Base-by-base conservation (phyloP, 2,329 filamentous ascomycete species). In the Claviceps citrina region DNA sequence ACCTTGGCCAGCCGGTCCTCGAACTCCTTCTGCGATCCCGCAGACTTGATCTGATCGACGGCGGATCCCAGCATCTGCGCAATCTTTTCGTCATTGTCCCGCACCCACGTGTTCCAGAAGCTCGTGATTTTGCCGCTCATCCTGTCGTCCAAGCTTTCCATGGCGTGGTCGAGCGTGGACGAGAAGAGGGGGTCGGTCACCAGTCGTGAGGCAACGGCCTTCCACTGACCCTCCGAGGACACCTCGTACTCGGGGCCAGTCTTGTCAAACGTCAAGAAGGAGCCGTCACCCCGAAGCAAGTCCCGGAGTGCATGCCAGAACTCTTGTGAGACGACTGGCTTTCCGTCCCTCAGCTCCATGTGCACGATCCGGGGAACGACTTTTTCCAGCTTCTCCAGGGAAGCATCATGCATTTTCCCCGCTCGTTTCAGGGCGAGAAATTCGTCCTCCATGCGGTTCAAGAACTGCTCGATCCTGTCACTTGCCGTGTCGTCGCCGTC, bases 231-330 rank as follows among this genome's bases (percentile, higher is more conserved):
- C 8, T 71, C 62, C 0, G 65, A 65, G 3, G 67, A 58, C 15
- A 62, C 48, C 12, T 61, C 51, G 16, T 57, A 59, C n/a, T 53
- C 54, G 13, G 62, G 51, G 2, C 55, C 52, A 3, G 57, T 53
- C 24, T 61, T 60, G 27, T 70, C 60, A 3, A 73, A 48, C 3
- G 60, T 66, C 28, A 73, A 52, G 30, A 75, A 62, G 24, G 60
- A 57, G 2, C 60, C 59, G 32, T 73, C 70, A 1, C 60, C 54
- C 16, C 59, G 60, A 36, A 81, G 68, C 42, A 69, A 64, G 39
- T 70, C 67, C 19, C 66, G 63, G 7, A 85, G 54, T 0, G 78
- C 79, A 41, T 73, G 64, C 84, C 75, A 85, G 44, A 85, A 81
- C 3, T 75, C 67, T 19, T 72, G 64, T 0, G 70, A 60, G 13